Base-by-base conservation (phyloP, 2,329 filamentous ascomycete genomes). In the Apiospora phragmitis region DNA sequence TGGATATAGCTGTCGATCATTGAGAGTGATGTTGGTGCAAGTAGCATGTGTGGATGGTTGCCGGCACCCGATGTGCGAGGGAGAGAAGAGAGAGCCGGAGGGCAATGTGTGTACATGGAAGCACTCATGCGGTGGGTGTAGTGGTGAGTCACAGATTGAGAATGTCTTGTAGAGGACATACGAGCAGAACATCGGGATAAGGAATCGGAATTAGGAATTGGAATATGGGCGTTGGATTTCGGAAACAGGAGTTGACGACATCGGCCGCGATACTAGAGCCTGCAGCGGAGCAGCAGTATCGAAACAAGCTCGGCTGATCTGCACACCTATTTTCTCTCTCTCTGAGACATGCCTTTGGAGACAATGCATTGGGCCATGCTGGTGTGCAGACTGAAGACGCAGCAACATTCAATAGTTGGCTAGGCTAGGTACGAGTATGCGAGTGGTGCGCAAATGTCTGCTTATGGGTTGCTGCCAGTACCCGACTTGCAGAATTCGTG, bases 381-480 rank as follows among this genome's bases (percentile, higher is more conserved):
- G 47, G 47, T 51, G 47, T 26, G 47, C 47, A 26, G 43, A n/a
- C 21, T 45, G n/a, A 7, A 49, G 49, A 16, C 49, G 49, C 49
- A 55, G 6, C 51, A 59, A 21, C 21, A 59, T 38, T 38, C 32
- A 62, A 35, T 62, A 38, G 49, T 32, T 55, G 47, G n/a, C n/a
- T 7, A 42, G 14, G 49, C 26, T 29, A 18, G 51, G 26, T 21
- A 62, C 55, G 9, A 62, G 55, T 38, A 62, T 21, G 18, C 32
- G 55, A 62, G 32, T 62, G 55, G 32, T 62, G 55, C 55, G 9
- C 55, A 62, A 62, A 62, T 38, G 55, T 62, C 55, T 11, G 21
- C 55, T 62, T 62, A n/a, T 62, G 55, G 55, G 32, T 62, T 62
- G 32, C 55, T 62, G 55, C 32, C n/a, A 62, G 9, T 62, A 38